Evolutionary conservation across 768 basidiomycete species (phyloP).

Genomic region (Austroboletus festivus): DNA sequence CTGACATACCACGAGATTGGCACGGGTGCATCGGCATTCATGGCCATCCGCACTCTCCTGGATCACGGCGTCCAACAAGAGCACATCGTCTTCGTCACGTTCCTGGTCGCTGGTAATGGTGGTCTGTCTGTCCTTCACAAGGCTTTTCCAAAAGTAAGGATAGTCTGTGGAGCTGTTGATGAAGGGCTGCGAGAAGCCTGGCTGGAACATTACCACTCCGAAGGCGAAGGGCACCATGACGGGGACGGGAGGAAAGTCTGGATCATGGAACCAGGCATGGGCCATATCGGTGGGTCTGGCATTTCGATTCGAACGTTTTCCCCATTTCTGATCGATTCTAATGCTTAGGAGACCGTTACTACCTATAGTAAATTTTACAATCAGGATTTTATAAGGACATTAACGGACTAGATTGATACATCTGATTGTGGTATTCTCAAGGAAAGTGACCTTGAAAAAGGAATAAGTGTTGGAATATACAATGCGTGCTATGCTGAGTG

Average conservation of each 20-base stretch:
- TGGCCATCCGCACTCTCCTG: slow-evolving; percentile 90
- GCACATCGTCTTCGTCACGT: slow-evolving; percentile 85
- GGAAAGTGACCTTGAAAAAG: no score
- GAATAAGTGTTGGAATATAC: slow-evolving; percentile 11
- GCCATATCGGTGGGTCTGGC: slow-evolving; percentile 66
- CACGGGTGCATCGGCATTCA: slow-evolving; percentile 89
- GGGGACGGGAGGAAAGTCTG: slow-evolving; percentile 66
- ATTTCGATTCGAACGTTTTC: not conserved
- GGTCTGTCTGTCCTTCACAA: slow-evolving; percentile 72
- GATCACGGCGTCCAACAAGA: slow-evolving; percentile 88
- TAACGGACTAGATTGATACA: slow-evolving; percentile 3
- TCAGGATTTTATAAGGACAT: slow-evolving; percentile 1
- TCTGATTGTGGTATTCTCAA: slow-evolving; percentile 4
- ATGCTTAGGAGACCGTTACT: slow-evolving; percentile 40
- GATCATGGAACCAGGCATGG: slow-evolving; percentile 86
- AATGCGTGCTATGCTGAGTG: slow-evolving; percentile 10
- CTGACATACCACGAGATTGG: slow-evolving; percentile 60
- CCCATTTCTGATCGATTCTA: not conserved
- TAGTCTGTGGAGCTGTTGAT: slow-evolving; percentile 85
- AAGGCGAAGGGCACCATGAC: slow-evolving; percentile 38
- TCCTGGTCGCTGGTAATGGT: slow-evolving; percentile 81
- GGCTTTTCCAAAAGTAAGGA: slow-evolving; percentile 82
- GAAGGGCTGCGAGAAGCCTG: slow-evolving; percentile 72
- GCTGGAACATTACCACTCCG: slow-evolving; percentile 55
- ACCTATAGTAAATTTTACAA: slow-evolving; percentile 26